Percentiles rank a stretch among this genome's conserved stretches.
phyloP scores from a whole-genome alignment of 805 yeast species.

The Cyberlindnera maclurae region DNA sequence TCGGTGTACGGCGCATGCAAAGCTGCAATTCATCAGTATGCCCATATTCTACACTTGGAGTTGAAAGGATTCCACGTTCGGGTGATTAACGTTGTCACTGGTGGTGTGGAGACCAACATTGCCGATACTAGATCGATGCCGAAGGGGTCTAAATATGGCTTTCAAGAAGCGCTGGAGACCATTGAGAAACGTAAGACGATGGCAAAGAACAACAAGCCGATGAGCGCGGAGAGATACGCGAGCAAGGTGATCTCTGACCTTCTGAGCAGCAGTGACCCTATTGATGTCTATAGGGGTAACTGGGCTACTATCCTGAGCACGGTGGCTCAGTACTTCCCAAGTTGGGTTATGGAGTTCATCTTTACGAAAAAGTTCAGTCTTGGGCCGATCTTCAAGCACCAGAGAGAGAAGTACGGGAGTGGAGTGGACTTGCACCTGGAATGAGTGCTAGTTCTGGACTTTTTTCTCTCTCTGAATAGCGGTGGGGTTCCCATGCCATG shows the following conservation, averaged over 20 bases:
- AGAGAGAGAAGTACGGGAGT: slow-evolving; percentile 17
- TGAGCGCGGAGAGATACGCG: slow-evolving; percentile 54
- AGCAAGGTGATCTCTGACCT: slow-evolving; percentile 46
- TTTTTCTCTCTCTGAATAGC: too few species aligned
- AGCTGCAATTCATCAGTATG: slow-evolving; percentile 72
- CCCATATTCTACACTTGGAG: slow-evolving; percentile 55
- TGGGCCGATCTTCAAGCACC: slow-evolving; percentile 25
- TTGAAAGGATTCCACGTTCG: slow-evolving; percentile 65
- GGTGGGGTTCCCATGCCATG: too few species aligned
- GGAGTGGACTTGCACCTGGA: slow-evolving; percentile 18
- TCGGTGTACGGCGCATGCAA: slow-evolving; percentile 60
- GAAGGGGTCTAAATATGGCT: slow-evolving; percentile 43
- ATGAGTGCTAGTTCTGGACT: slow-evolving; percentile 1
- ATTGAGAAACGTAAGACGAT: slow-evolving; percentile 46
- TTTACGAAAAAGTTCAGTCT: slow-evolving; percentile 37
- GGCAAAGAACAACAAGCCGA: slow-evolving; percentile 55
- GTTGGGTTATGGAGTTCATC: slow-evolving; percentile 36
- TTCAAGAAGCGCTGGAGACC: slow-evolving; percentile 43
- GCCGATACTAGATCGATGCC: slow-evolving; percentile 61
- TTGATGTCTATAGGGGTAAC: slow-evolving; percentile 53
- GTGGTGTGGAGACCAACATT: slow-evolving; percentile 67
- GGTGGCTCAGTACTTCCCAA: slow-evolving; percentile 35
- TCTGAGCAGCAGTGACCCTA: slow-evolving; percentile 27
- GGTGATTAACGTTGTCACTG: slow-evolving; percentile 65
- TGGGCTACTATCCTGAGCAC: slow-evolving; percentile 33